phyloP scores from a whole-genome alignment of 768 basidiomycete genomes.

The Tephrocybe sp. region DNA sequence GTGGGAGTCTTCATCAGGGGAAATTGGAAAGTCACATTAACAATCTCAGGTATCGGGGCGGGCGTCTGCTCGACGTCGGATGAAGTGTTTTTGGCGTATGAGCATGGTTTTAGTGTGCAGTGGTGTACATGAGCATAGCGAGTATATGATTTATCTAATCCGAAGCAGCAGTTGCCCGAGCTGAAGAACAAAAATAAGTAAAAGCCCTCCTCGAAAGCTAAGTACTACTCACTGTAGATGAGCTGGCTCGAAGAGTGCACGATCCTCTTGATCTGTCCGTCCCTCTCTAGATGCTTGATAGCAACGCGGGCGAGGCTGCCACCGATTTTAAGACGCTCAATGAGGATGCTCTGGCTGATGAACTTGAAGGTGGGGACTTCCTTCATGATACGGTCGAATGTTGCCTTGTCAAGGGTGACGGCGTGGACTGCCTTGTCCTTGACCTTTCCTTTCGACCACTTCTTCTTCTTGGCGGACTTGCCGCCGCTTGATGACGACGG shows the following conservation, averaged over 20 bases:
- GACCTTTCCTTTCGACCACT: conserved; percentile 99
- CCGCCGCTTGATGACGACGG: conserved; percentile 59
- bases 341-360: conserved; percentile 97
- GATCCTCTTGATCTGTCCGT: conserved; percentile 92
- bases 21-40: too few relatives aligned
- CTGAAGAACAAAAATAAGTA: conserved; percentile 24
- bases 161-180: conserved; percentile 47
- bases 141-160: conserved; percentile 38
- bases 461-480: conserved; percentile 98
- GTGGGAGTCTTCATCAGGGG: too few relatives aligned
- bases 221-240: conserved; percentile 82
- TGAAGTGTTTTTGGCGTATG: conserved; percentile 6
- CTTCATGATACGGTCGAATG: conserved; percentile 93
- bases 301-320: conserved; percentile 91
- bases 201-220: not conserved
- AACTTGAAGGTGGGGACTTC: conserved; percentile 99
- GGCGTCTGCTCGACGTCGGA: not conserved
- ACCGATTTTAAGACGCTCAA: conserved; percentile 97
- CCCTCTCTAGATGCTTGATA: conserved; percentile 90
- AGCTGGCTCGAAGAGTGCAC: conserved; percentile 94
- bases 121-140: conserved; percentile 32
- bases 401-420: conserved; percentile 91
- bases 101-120: conserved; percentile 34
- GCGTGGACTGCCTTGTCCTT: conserved; percentile 99
- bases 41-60: too few relatives aligned